These are phyloP conservation scores for Hyaloperonospora brassicae DNA, from an alignment of 352 stramenopile species.

Conservation along the genomic window DNA sequence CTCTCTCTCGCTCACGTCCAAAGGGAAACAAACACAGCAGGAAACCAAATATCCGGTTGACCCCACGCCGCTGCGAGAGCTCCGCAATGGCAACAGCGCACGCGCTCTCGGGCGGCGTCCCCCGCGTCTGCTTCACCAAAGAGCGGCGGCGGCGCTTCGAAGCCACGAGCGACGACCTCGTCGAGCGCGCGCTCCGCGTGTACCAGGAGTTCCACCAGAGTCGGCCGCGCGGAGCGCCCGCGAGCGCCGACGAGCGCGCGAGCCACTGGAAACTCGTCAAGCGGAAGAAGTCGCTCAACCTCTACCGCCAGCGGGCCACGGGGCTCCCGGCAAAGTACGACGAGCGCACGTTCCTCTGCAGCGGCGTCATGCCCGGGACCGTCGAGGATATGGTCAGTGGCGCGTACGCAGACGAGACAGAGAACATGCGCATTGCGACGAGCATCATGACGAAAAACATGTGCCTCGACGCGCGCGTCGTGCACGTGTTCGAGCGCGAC, in stretches of 20 bases:
- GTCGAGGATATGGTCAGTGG: conserved; percentile 49
- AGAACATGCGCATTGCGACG: conserved; percentile 40
- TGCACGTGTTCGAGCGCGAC: conserved; percentile 54
- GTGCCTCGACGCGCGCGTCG: conserved; percentile 44
- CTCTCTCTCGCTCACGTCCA: background rate
- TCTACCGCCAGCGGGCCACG: conserved; percentile 41
- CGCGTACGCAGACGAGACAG: conserved; percentile 43
- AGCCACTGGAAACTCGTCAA: conserved; percentile 47
- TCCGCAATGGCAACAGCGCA: no score
- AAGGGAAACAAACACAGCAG: background rate
- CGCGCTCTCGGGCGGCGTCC: conserved; percentile 20
- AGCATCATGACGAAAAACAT: conserved; percentile 34
- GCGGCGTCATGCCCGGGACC: conserved; percentile 45
- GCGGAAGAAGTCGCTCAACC: conserved; percentile 42
- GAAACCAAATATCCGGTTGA: no score
- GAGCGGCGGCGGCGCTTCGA: conserved; percentile 36
- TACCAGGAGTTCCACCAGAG: conserved; percentile 50
- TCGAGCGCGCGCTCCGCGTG: conserved; percentile 43
- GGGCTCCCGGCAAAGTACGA: conserved; percentile 2
- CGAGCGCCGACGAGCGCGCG: no score
- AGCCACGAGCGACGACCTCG: conserved; percentile 44
- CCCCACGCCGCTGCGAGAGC: no score
- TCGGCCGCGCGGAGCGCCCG: conserved; percentile 6
- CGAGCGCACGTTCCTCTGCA: conserved; percentile 28
- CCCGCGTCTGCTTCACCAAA: conserved; percentile 30